These are phyloP conservation scores for Agaricales sp. DNA, from an alignment of 1,284 basidiomycete species.

Conservation along the genomic window DNA sequence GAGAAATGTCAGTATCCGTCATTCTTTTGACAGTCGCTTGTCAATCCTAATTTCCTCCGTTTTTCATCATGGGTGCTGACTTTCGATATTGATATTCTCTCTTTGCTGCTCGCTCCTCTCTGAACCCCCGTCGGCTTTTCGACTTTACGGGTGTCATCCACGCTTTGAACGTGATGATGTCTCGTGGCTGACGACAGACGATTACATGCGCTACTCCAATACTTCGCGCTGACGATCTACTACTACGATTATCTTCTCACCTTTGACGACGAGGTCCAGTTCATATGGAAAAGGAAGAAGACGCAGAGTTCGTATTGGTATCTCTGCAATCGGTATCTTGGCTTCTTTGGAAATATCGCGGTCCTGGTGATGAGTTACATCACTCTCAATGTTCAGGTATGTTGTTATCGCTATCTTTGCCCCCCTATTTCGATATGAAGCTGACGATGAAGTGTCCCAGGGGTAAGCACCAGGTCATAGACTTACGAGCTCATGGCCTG, in stretches of 20 bases:
- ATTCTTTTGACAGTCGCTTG: no score
- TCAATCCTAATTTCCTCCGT: no score
- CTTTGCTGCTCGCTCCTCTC: no score
- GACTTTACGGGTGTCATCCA: not conserved
- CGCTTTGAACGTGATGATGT: not conserved
- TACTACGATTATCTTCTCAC: not conserved
- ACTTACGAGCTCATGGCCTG: no score
- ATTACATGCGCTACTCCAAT: not conserved
- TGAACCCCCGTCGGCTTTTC: not conserved
- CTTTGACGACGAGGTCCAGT: conserved; percentile 25
- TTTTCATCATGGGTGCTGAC: no score
- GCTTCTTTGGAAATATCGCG: conserved; percentile 25
- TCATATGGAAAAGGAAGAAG: conserved; percentile 28
- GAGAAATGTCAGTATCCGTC: conserved; percentile 1
- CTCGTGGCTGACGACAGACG: not conserved
- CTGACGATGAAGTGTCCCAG: not conserved
- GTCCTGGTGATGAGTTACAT: conserved; percentile 21
- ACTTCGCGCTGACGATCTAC: not conserved
- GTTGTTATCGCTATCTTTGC: conserved; percentile 4
- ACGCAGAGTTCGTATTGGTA: conserved; percentile 28
- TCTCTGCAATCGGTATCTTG: conserved; percentile 31
- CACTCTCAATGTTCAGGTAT: conserved; percentile 15
- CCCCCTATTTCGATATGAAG: no score
- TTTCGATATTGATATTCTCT: no score
- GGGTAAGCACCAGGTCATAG: not conserved